A percentile compares a stretch with the other conserved stretches of the same genome.
Evolutionary conservation across 2,329 filamentous ascomycete genomes (phyloP).

Genomic region (Trichoderma sp.): DNA sequence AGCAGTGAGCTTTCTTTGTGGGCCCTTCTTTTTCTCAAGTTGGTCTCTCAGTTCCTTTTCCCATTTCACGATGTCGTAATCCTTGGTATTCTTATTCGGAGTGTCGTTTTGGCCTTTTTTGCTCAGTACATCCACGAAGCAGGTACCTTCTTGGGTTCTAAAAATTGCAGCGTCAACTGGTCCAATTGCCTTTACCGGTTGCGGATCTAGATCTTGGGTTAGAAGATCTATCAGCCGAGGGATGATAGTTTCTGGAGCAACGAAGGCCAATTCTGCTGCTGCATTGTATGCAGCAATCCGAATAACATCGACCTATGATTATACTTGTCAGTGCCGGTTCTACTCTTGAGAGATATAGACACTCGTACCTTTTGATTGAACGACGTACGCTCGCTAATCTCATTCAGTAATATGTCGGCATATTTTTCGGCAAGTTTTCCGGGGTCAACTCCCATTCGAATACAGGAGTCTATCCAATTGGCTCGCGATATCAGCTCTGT

Average conservation of each 20-base stretch:
- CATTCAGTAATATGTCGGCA: slow-evolving; percentile 61
- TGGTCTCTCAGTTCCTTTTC: slow-evolving; percentile 87
- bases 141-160: slow-evolving; percentile 81
- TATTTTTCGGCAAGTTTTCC: slow-evolving; percentile 68
- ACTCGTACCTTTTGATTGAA: slow-evolving; percentile 50
- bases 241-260: slow-evolving; percentile 79
- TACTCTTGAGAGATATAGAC: neutral
- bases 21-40: slow-evolving; percentile 88
- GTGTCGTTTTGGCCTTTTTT: slow-evolving; percentile 69
- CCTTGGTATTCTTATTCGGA: slow-evolving; percentile 86
- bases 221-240: slow-evolving; percentile 74
- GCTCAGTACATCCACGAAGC: slow-evolving; percentile 86
- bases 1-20: slow-evolving; percentile 82
- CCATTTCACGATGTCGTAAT: slow-evolving; percentile 96
- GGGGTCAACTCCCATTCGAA: slow-evolving; percentile 78
- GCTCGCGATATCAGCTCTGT: slow-evolving; percentile 72
- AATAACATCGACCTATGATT: slow-evolving; percentile 39
- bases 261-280: slow-evolving; percentile 87
- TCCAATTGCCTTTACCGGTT: slow-evolving; percentile 69
- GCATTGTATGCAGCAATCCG: slow-evolving; percentile 76
- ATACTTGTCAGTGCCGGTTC: neutral
- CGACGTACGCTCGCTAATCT: slow-evolving; percentile 56
- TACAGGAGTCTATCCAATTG: slow-evolving; percentile 86
- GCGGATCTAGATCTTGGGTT: slow-evolving; percentile 66
- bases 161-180: slow-evolving; percentile 91